phyloP scores from a whole-genome alignment of 2,329 filamentous ascomycete genomes.

The Fusarium torulosum region DNA sequence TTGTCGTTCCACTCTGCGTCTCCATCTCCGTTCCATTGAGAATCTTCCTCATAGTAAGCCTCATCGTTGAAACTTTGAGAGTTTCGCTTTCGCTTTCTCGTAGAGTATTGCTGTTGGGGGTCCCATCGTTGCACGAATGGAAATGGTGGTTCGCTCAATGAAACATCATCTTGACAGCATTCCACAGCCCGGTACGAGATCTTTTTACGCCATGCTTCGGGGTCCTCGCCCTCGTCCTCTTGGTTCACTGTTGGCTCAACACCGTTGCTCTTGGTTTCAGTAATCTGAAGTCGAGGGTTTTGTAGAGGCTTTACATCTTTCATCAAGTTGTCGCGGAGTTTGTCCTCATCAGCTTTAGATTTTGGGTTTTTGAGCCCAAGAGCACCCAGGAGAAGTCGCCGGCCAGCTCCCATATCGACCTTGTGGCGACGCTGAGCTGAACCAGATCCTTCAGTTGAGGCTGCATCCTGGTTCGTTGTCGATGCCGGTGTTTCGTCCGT shows the following conservation, averaged over 20 bases:
- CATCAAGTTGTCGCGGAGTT: constrained; percentile 70
- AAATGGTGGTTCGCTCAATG: constrained; percentile 83
- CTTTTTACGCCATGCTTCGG: constrained; percentile 78
- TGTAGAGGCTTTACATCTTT: constrained; percentile 61
- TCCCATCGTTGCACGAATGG: constrained; percentile 94
- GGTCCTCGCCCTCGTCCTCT: constrained; percentile 56
- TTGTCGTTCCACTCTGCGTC: constrained; percentile 53
- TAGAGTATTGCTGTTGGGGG: constrained; percentile 70
- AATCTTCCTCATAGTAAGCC: constrained; percentile 48
- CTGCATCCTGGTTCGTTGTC: constrained; percentile 8
- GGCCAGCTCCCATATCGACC: constrained; percentile 68
- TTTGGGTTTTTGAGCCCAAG: constrained; percentile 78
- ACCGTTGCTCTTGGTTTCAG: constrained; percentile 24
- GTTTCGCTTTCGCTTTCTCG: constrained; percentile 64
- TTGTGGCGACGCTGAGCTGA: constrained; percentile 39
- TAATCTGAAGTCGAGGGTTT: constrained; percentile 52
- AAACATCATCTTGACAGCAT: constrained; percentile 77
- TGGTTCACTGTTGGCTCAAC: constrained; percentile 19
- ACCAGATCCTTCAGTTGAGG: constrained; percentile 16
- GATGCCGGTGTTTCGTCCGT: constrained; percentile 3
- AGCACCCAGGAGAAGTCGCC: constrained; percentile 78
- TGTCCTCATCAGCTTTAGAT: constrained; percentile 75
- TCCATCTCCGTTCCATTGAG: constrained; percentile 49
- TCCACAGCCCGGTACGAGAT: constrained; percentile 85
- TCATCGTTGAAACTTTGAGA: constrained; percentile 53